These are phyloP conservation scores for Linanthus parryae DNA, from an alignment of 148 eudicot species.

Conservation along the genomic window DNA sequence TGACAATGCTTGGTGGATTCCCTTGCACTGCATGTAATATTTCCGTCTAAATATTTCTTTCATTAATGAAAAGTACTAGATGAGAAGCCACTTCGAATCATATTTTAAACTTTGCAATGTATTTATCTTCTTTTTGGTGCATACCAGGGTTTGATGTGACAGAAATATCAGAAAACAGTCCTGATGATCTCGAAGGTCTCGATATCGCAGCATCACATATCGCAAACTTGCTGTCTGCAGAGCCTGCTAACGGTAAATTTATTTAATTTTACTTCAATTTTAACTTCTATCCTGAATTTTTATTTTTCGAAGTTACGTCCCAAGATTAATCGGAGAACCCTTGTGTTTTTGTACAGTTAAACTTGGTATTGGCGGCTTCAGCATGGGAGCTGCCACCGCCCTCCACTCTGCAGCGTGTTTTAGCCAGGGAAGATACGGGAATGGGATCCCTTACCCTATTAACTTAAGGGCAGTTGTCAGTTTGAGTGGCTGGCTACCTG, in stretches of 20 bases:
- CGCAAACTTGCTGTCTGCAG: conserved; percentile 84
- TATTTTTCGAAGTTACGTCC: background rate
- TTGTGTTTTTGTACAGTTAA: conserved; percentile 45
- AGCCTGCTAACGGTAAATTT: conserved; percentile 78
- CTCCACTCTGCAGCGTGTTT: conserved; percentile 94
- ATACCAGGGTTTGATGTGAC: conserved; percentile 82
- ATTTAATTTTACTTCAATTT: too few relatives aligned
- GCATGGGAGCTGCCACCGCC: conserved; percentile 93
- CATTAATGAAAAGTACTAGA: too few relatives aligned
- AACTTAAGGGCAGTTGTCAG: conserved; percentile 67
- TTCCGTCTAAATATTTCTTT: background rate
- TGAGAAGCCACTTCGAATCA: background rate
- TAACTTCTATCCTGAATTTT: background rate
- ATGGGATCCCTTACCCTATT: conserved; percentile 67
- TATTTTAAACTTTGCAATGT: background rate
- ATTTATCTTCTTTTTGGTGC: background rate
- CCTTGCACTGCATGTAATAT: conserved; percentile 89
- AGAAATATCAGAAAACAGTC: conserved; percentile 79
- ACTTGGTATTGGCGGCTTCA: conserved; percentile 97
- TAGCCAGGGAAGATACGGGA: conserved; percentile 67
- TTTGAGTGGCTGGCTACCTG: conserved; percentile 98
- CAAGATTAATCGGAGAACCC: background rate
- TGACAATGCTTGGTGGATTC: conserved; percentile 84
- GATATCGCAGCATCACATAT: conserved; percentile 90
- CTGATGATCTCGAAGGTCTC: conserved; percentile 89